Percentiles rank a stretch among this genome's conserved stretches.
Evolutionary conservation across 192 early-diverging fungal genomes (phyloP).

Genomic region (Linnemannia exigua): DNA sequence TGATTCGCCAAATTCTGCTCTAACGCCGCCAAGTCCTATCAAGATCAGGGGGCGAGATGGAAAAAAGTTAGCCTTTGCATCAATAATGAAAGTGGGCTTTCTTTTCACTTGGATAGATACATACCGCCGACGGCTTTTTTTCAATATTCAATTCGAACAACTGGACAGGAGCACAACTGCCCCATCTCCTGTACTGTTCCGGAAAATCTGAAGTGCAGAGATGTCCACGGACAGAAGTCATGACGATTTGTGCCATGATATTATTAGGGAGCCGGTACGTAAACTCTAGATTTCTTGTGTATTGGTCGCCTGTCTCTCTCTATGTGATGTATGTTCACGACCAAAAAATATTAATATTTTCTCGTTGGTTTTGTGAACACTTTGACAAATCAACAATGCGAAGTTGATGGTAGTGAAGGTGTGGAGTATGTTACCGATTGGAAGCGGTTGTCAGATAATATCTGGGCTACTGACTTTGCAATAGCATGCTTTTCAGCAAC

Average conservation of each 20-base stretch:
- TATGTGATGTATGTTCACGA: constrained; percentile 17
- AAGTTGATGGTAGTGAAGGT: not conserved
- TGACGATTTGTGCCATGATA: constrained; percentile 72
- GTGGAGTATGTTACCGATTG: constrained; percentile 27
- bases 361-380: not conserved
- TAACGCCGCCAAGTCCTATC: constrained; percentile 63
- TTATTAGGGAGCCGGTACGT: constrained; percentile 68
- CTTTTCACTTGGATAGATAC: not conserved
- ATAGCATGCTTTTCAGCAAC: constrained; percentile 97
- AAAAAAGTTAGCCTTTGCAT: too few species aligned
- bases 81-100: not conserved
- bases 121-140: constrained; percentile 68
- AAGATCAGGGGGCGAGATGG: too few species aligned
- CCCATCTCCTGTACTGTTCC: constrained; percentile 72
- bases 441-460: constrained; percentile 74
- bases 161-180: constrained; percentile 61
- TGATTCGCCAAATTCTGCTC: constrained; percentile 76
- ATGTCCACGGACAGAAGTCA: constrained; percentile 92
- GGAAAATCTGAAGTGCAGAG: constrained; percentile 80
- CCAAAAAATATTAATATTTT: not conserved
- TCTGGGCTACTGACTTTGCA: constrained; percentile 82
- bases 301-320: constrained; percentile 65
- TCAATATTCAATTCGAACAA: constrained; percentile 80
- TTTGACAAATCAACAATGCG: not conserved
- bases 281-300: constrained; percentile 90